phyloP scores from a whole-genome alignment of 2,329 filamentous ascomycete genomes.

The Aspergillus tamarii region DNA sequence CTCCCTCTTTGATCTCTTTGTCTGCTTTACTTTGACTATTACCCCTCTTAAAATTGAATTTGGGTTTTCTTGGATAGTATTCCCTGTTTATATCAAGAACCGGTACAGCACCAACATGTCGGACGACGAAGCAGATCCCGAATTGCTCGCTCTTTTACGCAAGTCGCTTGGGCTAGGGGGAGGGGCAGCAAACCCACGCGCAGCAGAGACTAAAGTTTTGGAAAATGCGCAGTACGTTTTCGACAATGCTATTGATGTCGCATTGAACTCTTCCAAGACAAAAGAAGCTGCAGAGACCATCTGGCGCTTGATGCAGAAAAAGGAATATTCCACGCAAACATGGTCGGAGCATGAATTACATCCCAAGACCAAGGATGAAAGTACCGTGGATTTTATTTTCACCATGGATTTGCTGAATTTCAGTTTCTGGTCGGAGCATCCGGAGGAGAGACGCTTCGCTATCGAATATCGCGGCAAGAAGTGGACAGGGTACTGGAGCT shows the following conservation, averaged over 20 bases:
- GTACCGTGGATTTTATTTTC: constrained; percentile 88
- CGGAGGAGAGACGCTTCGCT: constrained; percentile 73
- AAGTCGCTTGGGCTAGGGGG: constrained; percentile 72
- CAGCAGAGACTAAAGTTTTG: constrained; percentile 80
- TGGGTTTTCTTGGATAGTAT: constrained; percentile 1
- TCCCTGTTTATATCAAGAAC: neutral
- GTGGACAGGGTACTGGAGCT: constrained; percentile 95
- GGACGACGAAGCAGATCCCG: constrained; percentile 86
- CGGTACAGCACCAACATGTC: constrained; percentile 63
- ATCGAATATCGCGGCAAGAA: constrained; percentile 77
- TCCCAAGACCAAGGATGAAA: constrained; percentile 78
- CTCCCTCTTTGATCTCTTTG: neutral
- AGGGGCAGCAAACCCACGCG: constrained; percentile 54
- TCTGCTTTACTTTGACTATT: neutral
- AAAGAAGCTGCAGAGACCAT: constrained; percentile 82
- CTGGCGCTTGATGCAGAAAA: constrained; percentile 78
- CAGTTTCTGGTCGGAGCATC: constrained; percentile 85
- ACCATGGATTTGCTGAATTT: constrained; percentile 97
- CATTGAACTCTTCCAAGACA: constrained; percentile 78
- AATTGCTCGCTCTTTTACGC: constrained; percentile 82
- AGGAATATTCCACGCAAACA: constrained; percentile 77
- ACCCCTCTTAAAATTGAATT: neutral
- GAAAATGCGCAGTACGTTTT: constrained; percentile 83
- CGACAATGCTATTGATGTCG: constrained; percentile 91
- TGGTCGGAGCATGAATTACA: constrained; percentile 92